phyloP scores from a whole-genome alignment of 2,329 filamentous ascomycete genomes.

The Nectriaceae sp. region DNA sequence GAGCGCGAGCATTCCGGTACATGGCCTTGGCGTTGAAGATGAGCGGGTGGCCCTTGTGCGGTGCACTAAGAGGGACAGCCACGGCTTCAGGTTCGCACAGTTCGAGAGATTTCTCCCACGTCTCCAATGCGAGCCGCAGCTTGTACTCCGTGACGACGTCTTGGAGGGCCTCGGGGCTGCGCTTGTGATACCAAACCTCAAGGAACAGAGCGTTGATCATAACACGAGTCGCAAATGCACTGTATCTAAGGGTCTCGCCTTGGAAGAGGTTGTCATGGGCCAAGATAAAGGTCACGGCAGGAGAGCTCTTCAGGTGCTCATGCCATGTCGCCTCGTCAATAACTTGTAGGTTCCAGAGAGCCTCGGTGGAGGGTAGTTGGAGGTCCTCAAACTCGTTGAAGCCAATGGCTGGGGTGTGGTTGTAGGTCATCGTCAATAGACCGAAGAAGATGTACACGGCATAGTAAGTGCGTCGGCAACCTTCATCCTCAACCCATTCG shows the following conservation, averaged over 20 bases:
- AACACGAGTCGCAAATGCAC: conserved; percentile 92
- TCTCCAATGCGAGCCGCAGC: conserved; percentile 90
- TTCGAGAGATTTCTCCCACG: conserved; percentile 97
- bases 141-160: conserved; percentile 99
- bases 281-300: conserved; percentile 84
- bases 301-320: conserved; percentile 71
- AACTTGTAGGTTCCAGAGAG: conserved; percentile 85
- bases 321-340: conserved; percentile 81
- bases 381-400: conserved; percentile 98
- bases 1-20: conserved; percentile 89
- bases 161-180: conserved; percentile 94
- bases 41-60: conserved; percentile 92
- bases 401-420: conserved; percentile 95
- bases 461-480: conserved; percentile 94
- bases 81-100: conserved; percentile 90
- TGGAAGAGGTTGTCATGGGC: conserved; percentile 96
- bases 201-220: conserved; percentile 99
- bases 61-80: conserved; percentile 85
- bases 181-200: conserved; percentile 98
- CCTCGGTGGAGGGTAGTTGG: conserved; percentile 89
- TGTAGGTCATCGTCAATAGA: conserved; percentile 91
- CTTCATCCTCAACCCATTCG: conserved; percentile 97
- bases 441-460: conserved; percentile 99
- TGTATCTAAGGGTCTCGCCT: conserved; percentile 87
- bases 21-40: conserved; percentile 98